Conservation (phyloP, 345 rosid genomes). For the Psidium friedrichsthalianum region DNA sequence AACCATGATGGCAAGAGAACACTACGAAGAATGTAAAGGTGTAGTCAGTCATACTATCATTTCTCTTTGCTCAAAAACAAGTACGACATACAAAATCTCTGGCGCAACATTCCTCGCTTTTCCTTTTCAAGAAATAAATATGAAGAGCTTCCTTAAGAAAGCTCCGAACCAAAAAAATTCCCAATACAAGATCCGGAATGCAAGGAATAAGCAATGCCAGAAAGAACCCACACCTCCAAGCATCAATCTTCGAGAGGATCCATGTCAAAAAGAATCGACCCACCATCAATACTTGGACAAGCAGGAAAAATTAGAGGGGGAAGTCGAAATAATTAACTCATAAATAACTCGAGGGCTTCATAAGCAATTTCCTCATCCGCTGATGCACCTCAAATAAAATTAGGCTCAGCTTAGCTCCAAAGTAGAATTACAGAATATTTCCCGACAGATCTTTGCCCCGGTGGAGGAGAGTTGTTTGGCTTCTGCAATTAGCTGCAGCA, state of each 20-base stretch:
- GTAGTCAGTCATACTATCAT: not conserved
- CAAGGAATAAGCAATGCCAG: not conserved
- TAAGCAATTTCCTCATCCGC: conserved; percentile 8
- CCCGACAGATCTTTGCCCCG: not conserved
- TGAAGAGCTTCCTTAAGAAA: not conserved
- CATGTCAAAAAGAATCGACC: conserved; percentile 3
- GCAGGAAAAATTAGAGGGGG: not conserved
- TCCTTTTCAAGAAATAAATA: not conserved
- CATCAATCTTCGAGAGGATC: conserved; percentile 1
- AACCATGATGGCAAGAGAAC: not conserved
- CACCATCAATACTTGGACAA: conserved; percentile 4
- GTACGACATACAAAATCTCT: not conserved
- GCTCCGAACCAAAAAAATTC: not conserved
- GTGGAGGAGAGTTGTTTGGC: not conserved
- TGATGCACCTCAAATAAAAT: conserved; percentile 29
- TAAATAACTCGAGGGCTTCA: conserved; percentile 6
- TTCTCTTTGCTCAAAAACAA: not conserved
- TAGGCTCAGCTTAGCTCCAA: conserved; percentile 20
- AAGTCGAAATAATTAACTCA: not conserved
- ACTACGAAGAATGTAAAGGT: not conserved
- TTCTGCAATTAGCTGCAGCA: conserved; percentile 2
- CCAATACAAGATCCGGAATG: not conserved
- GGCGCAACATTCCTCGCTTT: not conserved
- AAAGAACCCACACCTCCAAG: conserved; percentile 3
- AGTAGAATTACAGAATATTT: conserved; percentile 3